Base-by-base conservation (phyloP, 1,284 basidiomycete species). In the Schizophyllum commune region DNA sequence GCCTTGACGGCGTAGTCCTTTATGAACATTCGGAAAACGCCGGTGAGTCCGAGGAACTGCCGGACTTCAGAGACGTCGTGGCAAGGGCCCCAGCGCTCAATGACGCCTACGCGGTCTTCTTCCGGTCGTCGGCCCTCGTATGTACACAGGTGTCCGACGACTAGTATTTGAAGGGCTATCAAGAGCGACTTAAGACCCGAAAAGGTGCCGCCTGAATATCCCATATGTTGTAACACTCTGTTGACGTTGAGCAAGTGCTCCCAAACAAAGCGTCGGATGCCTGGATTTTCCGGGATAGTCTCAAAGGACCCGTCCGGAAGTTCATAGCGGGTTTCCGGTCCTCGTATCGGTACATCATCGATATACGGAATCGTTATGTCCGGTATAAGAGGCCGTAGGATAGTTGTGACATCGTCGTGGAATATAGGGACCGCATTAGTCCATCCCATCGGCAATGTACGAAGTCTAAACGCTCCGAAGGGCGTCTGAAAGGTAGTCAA, bases 351-450 rank as follows among this genome's bases (percentile, higher is more conserved):
- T 5, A 71, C 64, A 56, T 73, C 71, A 57, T 73, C 70, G 22
- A 72, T 68, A 52, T 65, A 73, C 2, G 67, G 66, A 2, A 62
- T 61, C 2, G 71, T 65, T 5, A 60, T 22, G 2, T 68, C 39
- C 4, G 65, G 65, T 22, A 72, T 72, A 34, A 74, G 65, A 7
- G 60, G 61, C 19, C 71, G 67, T 0, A 74, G 64, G 21, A 74
- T 72, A 55, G 66, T 66, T 0, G 65, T 66, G 7, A 74, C 62
- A 53, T 71, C 65, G 19, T 67, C 67, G 39, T 74, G 70, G 52
- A 73, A 70, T 9, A 72, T 69, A 0, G 68, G 65, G 1, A 72
- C 67, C 0, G 68, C 72, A 58, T 75, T 73, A 0, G 72, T 72
- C 67, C 66, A 74, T 0, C 73, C 73, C 70, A 70, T 71, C 0